phyloP scores from a whole-genome alignment of 2,329 filamentous ascomycete genomes.

The Cladorrhinum sp. region DNA sequence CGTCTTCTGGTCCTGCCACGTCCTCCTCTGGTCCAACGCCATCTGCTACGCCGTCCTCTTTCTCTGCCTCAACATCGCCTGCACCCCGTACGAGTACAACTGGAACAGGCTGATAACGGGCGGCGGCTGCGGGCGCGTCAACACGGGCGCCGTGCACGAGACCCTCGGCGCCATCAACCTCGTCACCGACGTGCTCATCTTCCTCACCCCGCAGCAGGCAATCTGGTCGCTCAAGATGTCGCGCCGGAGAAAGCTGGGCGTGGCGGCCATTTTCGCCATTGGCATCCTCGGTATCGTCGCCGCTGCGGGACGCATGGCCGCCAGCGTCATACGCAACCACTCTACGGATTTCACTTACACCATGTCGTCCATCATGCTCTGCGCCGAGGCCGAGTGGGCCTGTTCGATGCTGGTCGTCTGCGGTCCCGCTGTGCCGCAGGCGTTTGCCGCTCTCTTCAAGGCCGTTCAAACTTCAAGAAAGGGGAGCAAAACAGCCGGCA shows the following conservation, averaged over 20 bases:
- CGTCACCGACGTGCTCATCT: background rate
- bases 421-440: background rate
- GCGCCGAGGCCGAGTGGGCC: background rate
- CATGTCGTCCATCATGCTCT: background rate
- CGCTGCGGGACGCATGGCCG: background rate
- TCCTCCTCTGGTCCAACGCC: background rate
- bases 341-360: background rate
- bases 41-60: background rate
- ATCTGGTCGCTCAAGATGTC: background rate
- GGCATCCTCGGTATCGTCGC: background rate
- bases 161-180: background rate
- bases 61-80: background rate
- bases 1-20: background rate
- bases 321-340: background rate
- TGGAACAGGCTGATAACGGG: background rate
- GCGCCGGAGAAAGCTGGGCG: background rate
- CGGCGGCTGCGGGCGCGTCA: background rate
- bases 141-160: background rate
- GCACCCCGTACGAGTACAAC: background rate
- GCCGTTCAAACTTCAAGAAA: background rate
- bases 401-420: background rate
- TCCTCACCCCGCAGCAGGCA: background rate
- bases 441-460: background rate
- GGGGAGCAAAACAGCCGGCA: background rate
- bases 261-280: background rate